Base-by-base conservation (phyloP, 345 rosid genomes). In the Citrus inodora region DNA sequence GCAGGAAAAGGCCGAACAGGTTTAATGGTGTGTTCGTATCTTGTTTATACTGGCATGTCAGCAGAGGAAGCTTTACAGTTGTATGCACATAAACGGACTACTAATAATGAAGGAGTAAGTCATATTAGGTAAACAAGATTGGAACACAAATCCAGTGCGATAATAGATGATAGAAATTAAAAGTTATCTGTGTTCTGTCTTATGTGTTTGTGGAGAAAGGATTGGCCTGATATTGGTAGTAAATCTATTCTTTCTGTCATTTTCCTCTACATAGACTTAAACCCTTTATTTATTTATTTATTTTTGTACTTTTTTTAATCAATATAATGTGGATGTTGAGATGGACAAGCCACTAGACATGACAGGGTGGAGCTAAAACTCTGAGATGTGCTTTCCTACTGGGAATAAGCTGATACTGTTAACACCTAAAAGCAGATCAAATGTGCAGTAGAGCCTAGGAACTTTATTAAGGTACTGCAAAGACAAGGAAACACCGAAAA, bases 1-100 rank as follows among this genome's bases (percentile, higher is more conserved):
- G 98, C 99, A 60, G 99, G 99, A 58, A 93, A 95, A 86, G 99
- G 99, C 46, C 87, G 98, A 74, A 95, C 99, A 61, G 99, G 98
- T 11, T 68, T 93, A 74, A 95, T 93, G 99, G 96, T 92, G 14
- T 89, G 96, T 61, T 88, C 92, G 7, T 95, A 92, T 86, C 97
- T 95, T 68, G 97, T 92, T 42, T 95, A 92, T 35, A 71, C 83
- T 70, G 97, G 99, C 61, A 90, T 95, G 97, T 84, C 89, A 60
- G 83, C 90, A 13, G 98, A 95, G 38, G 96, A 92, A 42, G 99
- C 98, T 74, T 91, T 95, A 74, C 90, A 93, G 82, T 77, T 90
- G 85, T 93, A 93, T 80, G 99, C 98, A 40, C 84, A 85, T 63
- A 89, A 90, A 85, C 87, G 99, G 75, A 93, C 99, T n/a, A 93